A percentile compares a stretch with the other conserved stretches of the same genome.
Conservation (phyloP, 169 alveolate species). For the Eimeria tenella region DNA sequence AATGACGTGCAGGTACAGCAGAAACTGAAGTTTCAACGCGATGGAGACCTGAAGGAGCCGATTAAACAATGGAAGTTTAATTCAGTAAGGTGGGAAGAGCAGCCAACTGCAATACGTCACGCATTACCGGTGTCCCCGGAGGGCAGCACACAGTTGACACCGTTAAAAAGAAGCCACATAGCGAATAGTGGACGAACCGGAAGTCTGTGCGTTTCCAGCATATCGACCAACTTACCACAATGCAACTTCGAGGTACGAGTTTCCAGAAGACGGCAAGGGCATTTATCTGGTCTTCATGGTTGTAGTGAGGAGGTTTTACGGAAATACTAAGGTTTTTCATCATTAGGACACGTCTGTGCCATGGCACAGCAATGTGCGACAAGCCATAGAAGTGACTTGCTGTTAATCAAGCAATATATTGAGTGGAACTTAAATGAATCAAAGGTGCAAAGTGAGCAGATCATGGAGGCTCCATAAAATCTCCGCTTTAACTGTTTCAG, state of each 20-base stretch:
- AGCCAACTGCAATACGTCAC: neutral
- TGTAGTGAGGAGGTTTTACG: neutral
- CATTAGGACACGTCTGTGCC: no score
- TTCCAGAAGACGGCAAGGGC: neutral
- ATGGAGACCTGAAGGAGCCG: neutral
- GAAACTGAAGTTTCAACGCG: neutral
- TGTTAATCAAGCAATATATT: no score
- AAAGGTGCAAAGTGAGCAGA: no score
- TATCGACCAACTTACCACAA: conserved; percentile 21
- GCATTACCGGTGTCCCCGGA: neutral
- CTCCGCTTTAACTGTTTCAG: conserved; percentile 25
- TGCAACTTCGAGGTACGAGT: conserved; percentile 32
- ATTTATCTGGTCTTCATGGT: neutral
- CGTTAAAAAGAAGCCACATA: neutral
- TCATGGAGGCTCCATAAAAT: neutral
- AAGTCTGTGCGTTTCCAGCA: conserved; percentile 5
- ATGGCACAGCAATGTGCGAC: no score
- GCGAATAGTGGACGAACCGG: neutral
- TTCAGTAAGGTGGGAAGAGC: neutral
- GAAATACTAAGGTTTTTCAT: neutral
- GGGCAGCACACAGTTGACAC: neutral
- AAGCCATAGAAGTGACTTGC: no score
- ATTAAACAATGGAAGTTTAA: neutral
- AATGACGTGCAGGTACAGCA: neutral
- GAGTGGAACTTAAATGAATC: no score